These are phyloP conservation scores for Ceratocystis variospora DNA, from an alignment of 2,329 filamentous ascomycete species.

Conservation along the genomic window DNA sequence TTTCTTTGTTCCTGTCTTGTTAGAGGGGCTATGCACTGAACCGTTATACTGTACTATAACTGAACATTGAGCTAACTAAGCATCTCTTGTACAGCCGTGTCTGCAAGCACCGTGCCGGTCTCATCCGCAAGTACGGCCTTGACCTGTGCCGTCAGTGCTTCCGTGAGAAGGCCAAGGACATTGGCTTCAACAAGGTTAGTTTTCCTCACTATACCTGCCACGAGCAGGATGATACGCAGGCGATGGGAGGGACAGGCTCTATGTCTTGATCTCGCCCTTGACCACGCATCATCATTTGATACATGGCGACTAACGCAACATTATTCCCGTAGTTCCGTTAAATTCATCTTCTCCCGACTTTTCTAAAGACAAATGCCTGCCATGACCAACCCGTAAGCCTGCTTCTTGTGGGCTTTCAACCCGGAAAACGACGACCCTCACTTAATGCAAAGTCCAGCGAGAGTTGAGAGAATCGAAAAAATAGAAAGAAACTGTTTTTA, in stretches of 20 bases:
- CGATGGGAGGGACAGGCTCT: not conserved
- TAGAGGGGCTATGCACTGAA: not conserved
- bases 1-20: constrained; percentile 25
- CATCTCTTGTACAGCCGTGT: constrained; percentile 38
- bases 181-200: constrained; percentile 58
- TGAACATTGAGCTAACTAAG: constrained; percentile 10
- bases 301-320: constrained; percentile 8
- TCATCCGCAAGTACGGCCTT: constrained; percentile 99
- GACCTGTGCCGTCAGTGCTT: constrained; percentile 75
- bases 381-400: constrained; percentile 16
- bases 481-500: constrained; percentile 19
- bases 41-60: not conserved
- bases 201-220: not conserved
- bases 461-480: constrained; percentile 18
- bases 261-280: not conserved
- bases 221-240: not conserved
- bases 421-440: constrained; percentile 16
- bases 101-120: constrained; percentile 90
- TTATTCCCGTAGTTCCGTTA: constrained; percentile 16
- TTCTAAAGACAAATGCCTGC: constrained; percentile 18
- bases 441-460: constrained; percentile 18
- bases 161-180: constrained; percentile 59
- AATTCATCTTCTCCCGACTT: constrained; percentile 19
- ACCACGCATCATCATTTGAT: not conserved
- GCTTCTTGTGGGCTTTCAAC: constrained; percentile 1